Percentiles rank a stretch among this genome's conserved stretches.
phyloP scores from a whole-genome alignment of 495 filamentous ascomycete species.

The Glarea lozoyensis region DNA sequence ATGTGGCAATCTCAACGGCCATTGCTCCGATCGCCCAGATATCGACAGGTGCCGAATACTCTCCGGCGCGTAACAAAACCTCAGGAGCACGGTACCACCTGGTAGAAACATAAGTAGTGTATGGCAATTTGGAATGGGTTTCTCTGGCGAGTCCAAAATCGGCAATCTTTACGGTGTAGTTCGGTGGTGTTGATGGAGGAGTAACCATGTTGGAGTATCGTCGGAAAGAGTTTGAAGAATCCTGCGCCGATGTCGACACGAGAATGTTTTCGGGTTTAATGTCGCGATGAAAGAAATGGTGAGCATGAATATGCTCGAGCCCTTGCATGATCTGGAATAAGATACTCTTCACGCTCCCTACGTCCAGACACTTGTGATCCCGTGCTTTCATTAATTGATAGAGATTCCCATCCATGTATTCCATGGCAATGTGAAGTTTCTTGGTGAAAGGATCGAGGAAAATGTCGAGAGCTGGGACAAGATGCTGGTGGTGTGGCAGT shows the following conservation, averaged over 20 bases:
- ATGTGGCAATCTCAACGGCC: conserved; percentile 95
- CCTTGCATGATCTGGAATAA: conserved; percentile 94
- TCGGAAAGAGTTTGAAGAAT: conserved; percentile 70
- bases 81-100: conserved; percentile 98
- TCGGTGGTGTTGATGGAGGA: conserved; percentile 85
- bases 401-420: conserved; percentile 99
- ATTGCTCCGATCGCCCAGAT: conserved; percentile 99
- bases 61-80: conserved; percentile 86
- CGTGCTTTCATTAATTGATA: conserved; percentile 99
- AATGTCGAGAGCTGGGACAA: conserved; percentile 96
- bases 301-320: conserved; percentile 92
- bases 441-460: conserved; percentile 93
- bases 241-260: conserved; percentile 85
- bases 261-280: conserved; percentile 99
- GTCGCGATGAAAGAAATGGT: conserved; percentile 97
- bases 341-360: conserved; percentile 91
- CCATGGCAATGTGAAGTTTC: conserved; percentile 97
- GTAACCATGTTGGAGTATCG: conserved; percentile 91
- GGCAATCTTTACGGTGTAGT: conserved; percentile 96
- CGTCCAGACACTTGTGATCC: conserved; percentile 88
- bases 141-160: conserved; percentile 98
- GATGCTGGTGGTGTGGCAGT: conserved; percentile 76
- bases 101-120: conserved; percentile 98
- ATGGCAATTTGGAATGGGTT: conserved; percentile 90
- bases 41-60: conserved; percentile 96